Conservation (phyloP, 257 asterid species). For the Solanum virginianum region DNA sequence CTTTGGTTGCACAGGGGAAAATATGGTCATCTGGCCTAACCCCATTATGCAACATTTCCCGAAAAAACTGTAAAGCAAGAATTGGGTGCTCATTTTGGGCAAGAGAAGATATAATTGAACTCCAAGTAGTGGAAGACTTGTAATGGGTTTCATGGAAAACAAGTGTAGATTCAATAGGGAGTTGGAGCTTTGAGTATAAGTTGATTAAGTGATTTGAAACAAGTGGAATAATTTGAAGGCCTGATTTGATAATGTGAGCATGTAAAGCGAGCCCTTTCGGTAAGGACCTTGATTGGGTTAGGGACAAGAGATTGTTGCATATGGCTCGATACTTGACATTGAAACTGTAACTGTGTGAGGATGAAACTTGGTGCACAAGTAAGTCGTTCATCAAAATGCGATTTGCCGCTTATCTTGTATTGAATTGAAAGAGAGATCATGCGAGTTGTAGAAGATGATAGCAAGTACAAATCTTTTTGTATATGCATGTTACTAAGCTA, state of each 20-base stretch:
- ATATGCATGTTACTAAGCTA: too few species aligned
- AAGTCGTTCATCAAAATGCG: too few species aligned
- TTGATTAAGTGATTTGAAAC: constrained; percentile 66
- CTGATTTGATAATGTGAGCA: constrained; percentile 46
- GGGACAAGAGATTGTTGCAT: constrained; percentile 43
- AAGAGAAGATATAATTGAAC: constrained; percentile 62
- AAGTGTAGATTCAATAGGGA: constrained; percentile 37
- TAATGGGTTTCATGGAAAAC: constrained; percentile 39
- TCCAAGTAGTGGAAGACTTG: constrained; percentile 79
- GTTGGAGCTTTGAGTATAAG: constrained; percentile 65
- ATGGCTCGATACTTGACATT: constrained; percentile 36
- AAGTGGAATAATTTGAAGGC: constrained; percentile 44
- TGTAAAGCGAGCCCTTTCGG: constrained; percentile 49
- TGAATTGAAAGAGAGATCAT: too few species aligned
- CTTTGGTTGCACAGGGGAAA: constrained; percentile 53
- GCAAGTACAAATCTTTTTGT: too few species aligned
- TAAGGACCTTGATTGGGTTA: constrained; percentile 33
- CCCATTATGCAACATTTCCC: constrained; percentile 31
- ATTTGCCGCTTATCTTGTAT: too few species aligned
- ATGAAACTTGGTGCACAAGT: background rate
- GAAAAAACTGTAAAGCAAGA: constrained; percentile 38
- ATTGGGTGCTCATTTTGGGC: constrained; percentile 59
- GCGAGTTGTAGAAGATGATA: too few species aligned
- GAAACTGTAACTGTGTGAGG: constrained; percentile 8
- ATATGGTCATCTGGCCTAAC: constrained; percentile 41